A percentile compares a stretch with the other conserved stretches of the same genome.
Conservation (phyloP, 2,329 filamentous ascomycete genomes). For the Nemania sp. region DNA sequence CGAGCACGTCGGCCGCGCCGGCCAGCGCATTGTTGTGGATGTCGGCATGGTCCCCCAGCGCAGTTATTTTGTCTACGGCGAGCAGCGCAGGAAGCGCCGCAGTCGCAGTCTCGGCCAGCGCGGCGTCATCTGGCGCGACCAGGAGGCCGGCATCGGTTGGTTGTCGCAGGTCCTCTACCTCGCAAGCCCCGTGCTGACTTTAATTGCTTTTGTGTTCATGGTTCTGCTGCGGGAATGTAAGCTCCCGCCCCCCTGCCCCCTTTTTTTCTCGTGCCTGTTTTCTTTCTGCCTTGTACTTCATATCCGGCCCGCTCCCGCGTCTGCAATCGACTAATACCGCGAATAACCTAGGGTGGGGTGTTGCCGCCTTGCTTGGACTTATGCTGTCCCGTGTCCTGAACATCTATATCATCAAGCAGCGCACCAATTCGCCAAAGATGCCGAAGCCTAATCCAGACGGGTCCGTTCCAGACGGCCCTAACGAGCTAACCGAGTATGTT, state of each 20-base stretch:
- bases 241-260: constrained; percentile 11
- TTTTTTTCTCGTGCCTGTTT: background rate
- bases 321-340: constrained; percentile 8
- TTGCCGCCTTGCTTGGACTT: constrained; percentile 51
- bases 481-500: constrained; percentile 49
- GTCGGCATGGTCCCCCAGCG: constrained; percentile 57
- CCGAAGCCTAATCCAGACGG: constrained; percentile 2
- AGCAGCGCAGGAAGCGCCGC: constrained; percentile 31
- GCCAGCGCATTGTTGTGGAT: constrained; percentile 59
- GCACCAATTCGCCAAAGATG: constrained; percentile 38
- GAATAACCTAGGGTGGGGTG: constrained; percentile 51
- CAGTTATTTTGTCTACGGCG: constrained; percentile 32
- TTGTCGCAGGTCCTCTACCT: constrained; percentile 55
- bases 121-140: constrained; percentile 37
- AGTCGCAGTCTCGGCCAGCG: constrained; percentile 30
- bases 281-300: background rate
- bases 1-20: constrained; percentile 58
- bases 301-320: background rate
- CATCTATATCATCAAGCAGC: constrained; percentile 58
- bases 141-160: constrained; percentile 47
- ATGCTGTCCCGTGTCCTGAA: constrained; percentile 60
- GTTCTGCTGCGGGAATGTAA: constrained; percentile 51
- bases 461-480: constrained; percentile 25
- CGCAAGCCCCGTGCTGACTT: constrained; percentile 50
- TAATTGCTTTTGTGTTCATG: constrained; percentile 48